Evolutionary conservation across 2,329 filamentous ascomycete genomes (phyloP).

Genomic region (Talaromyces albobiverticillius): DNA sequence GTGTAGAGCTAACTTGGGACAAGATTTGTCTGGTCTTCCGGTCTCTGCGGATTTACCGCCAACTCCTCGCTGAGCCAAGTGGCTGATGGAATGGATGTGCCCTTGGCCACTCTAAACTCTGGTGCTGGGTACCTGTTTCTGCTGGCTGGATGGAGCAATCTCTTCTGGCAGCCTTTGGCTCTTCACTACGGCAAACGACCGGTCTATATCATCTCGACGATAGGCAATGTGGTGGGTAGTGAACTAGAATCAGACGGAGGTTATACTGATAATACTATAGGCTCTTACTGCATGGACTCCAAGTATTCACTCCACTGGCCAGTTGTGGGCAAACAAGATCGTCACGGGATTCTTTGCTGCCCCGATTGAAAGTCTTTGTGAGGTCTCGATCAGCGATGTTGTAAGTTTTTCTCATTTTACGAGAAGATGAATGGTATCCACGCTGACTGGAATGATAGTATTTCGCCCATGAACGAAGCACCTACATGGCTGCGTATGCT

Average conservation of each 20-base stretch:
- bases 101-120: conserved; percentile 33
- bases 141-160: conserved; percentile 42
- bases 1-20: conserved; percentile 28
- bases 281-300: neutral
- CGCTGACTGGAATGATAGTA: conserved; percentile 26
- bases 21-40: conserved; percentile 30
- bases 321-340: conserved; percentile 39
- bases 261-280: neutral
- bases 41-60: conserved; percentile 18
- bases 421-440: neutral
- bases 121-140: conserved; percentile 42
- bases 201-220: conserved; percentile 31
- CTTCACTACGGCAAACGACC: conserved; percentile 42
- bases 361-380: conserved; percentile 41
- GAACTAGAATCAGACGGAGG: neutral
- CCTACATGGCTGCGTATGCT: conserved; percentile 39
- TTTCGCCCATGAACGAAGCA: conserved; percentile 40
- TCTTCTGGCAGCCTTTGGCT: conserved; percentile 49
- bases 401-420: conserved; percentile 24
- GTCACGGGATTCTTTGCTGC: conserved; percentile 39
- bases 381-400: conserved; percentile 41
- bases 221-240: conserved; percentile 29
- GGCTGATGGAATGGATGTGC: conserved; percentile 32
- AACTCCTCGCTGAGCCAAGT: conserved; percentile 39
- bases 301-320: conserved; percentile 22